Base-by-base conservation (phyloP, 176 grass and related monocot genomes). In the Triticum timopheevii region DNA sequence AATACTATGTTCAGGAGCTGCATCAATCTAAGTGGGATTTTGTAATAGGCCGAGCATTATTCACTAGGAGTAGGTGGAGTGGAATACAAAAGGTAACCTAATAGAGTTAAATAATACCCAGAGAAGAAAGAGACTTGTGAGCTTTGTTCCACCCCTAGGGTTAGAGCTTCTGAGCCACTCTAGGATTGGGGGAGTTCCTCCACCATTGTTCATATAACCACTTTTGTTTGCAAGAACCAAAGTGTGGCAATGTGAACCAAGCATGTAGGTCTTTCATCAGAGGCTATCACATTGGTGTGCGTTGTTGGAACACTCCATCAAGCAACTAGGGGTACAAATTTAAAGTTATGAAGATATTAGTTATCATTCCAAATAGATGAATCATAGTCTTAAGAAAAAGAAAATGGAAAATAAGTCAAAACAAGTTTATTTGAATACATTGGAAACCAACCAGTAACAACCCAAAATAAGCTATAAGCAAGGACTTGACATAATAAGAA, bases 281-380 rank as follows among this genome's bases (percentile, higher is more conserved):
- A 73, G 36, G 11, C 40, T 74, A 28, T 49, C 42, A 7, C 13
- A 74, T 28, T 74, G 71, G 40, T 49, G 69, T 72, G 40, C 6
- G 40, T 76, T 76, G 42, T 49, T 50, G 24, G 42, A 49, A 24
- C 16, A 15, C 16, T 76, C 13, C 42, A 76, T 50, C 42, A 76
- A 73, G 54, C 35, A 77, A 34, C 10, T 34, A 2, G 8, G 19
- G 8, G 49, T 52, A 52, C 49, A 16, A 15, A 52, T 19, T 84
- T 45, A 22, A 76, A 84, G 22, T 45, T 65, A 49, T 85, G 30
- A 66, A 30, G 40, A 77, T 36, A 50, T 50, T 6, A 30, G 34
- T 17, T 3, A 38, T 62, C 22, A 80, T 75, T 66, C 34, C 65
- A 75, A 63, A 63, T 50, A 72, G 76, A 80, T 59, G 44, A 89